Evolutionary conservation across 176 grass and related monocot genomes (phyloP).

Genomic region (Zoysia pacifica): DNA sequence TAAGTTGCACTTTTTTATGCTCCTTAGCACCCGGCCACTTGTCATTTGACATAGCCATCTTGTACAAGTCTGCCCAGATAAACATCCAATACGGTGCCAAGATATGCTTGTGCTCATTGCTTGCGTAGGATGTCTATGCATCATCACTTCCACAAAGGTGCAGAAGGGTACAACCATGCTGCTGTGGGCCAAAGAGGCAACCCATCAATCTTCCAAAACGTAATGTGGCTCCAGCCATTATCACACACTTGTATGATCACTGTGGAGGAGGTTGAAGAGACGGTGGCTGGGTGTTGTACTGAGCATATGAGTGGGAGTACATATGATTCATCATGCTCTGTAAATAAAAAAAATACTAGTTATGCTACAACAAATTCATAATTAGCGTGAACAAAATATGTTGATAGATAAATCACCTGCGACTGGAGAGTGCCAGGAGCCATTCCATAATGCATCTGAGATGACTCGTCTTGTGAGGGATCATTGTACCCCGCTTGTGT

Average conservation of each 20-base stretch:
- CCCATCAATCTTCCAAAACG: conserved; percentile 57
- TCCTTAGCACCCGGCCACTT: conserved; percentile 39
- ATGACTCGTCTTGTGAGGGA: conserved; percentile 85
- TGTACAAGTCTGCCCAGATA: conserved; percentile 41
- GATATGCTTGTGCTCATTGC: conserved; percentile 41
- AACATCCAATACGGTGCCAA: conserved; percentile 39
- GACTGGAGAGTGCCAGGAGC: conserved; percentile 77
- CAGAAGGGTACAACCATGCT: conserved; percentile 64
- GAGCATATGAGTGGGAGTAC: conserved; percentile 85
- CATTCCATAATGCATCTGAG: conserved; percentile 86
- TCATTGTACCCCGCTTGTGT: conserved; percentile 91
- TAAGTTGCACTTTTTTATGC: conserved; percentile 36
- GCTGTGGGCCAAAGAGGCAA: conserved; percentile 62
- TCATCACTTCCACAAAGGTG: conserved; percentile 32
- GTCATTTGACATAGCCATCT: conserved; percentile 47
- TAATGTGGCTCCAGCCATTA: conserved; percentile 59
- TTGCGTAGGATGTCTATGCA: conserved; percentile 42
- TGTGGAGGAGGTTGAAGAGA: conserved; percentile 77
- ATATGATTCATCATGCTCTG: conserved; percentile 87
- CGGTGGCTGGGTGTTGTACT: conserved; percentile 93
- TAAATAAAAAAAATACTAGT: conserved; percentile 23
- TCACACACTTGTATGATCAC: conserved; percentile 54
- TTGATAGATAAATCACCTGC: conserved; percentile 57
- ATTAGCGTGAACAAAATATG: not conserved
- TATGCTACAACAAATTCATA: not conserved